phyloP scores from a whole-genome alignment of 2,329 filamentous ascomycete genomes.

The Leptographium procerum region DNA sequence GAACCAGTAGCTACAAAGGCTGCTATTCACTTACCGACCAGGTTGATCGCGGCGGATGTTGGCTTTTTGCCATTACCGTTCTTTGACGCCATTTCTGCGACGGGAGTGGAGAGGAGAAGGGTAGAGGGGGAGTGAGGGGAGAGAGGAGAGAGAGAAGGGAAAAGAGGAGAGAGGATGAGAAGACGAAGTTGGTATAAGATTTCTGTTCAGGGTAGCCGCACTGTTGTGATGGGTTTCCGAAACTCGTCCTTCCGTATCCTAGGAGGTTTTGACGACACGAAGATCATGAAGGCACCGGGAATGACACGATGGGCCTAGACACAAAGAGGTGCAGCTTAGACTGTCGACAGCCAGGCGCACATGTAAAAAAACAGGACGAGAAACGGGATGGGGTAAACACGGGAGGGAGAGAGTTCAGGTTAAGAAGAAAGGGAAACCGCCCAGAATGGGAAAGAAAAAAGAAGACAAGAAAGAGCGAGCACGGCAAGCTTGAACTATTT shows the following conservation, averaged over 20 bases:
- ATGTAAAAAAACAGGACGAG: no score
- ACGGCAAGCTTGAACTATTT: neutral
- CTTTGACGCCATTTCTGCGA: slow-evolving; percentile 27
- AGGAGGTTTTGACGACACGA: slow-evolving; percentile 12
- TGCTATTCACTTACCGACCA: slow-evolving; percentile 60
- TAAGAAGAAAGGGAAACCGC: no score
- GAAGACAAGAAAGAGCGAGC: neutral
- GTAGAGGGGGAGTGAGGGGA: neutral
- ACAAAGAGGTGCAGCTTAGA: no score
- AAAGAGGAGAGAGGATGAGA: neutral
- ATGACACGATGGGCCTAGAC: no score
- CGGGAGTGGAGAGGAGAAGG: neutral
- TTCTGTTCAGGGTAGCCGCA: neutral
- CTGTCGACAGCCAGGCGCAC: no score
- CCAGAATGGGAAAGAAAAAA: neutral
- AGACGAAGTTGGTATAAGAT: no score
- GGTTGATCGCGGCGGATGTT: slow-evolving; percentile 71
- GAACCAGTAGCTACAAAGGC: neutral
- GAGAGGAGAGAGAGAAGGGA: neutral
- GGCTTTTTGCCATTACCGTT: slow-evolving; percentile 47
- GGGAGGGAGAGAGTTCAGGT: no score
- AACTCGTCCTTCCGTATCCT: slow-evolving; percentile 16
- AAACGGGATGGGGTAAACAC: no score
- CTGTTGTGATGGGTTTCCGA: slow-evolving; percentile 5
- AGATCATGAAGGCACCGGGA: slow-evolving; percentile 10